These are phyloP conservation scores for Macrotyloma uniflorum DNA, from an alignment of 306 rosid genomes.

Conservation along the genomic window DNA sequence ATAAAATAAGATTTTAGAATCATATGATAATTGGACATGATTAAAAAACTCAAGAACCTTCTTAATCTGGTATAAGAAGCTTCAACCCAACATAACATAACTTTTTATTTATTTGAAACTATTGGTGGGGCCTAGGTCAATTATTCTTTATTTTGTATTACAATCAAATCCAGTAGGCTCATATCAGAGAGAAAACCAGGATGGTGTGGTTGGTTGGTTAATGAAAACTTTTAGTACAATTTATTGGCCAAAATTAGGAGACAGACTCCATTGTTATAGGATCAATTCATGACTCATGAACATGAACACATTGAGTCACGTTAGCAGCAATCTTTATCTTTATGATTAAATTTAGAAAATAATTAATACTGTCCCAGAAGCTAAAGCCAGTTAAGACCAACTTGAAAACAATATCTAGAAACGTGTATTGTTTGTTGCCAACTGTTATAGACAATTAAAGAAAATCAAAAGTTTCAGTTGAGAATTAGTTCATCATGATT, in stretches of 20 bases:
- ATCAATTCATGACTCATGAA: slow-evolving; percentile 24
- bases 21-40: neutral
- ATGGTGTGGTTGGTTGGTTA: neutral
- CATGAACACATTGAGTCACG: slow-evolving; percentile 13
- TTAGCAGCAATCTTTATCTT: neutral
- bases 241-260: neutral
- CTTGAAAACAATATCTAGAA: neutral
- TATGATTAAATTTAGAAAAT: neutral
- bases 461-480: neutral
- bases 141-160: slow-evolving; percentile 1
- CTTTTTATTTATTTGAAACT: neutral
- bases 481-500: neutral
- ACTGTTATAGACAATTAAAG: neutral
- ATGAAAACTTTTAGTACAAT: neutral
- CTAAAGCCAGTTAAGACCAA: neutral
- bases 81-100: neutral
- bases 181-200: neutral
- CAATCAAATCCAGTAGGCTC: slow-evolving; percentile 14
- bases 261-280: neutral
- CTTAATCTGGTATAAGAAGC: neutral
- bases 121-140: slow-evolving; percentile 29
- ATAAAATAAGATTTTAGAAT: neutral
- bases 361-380: neutral
- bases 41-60: neutral
- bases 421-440: neutral